Evolutionary conservation across 2,329 filamentous ascomycete species (phyloP).

Genomic region (Zymoseptoria ardabiliae): DNA sequence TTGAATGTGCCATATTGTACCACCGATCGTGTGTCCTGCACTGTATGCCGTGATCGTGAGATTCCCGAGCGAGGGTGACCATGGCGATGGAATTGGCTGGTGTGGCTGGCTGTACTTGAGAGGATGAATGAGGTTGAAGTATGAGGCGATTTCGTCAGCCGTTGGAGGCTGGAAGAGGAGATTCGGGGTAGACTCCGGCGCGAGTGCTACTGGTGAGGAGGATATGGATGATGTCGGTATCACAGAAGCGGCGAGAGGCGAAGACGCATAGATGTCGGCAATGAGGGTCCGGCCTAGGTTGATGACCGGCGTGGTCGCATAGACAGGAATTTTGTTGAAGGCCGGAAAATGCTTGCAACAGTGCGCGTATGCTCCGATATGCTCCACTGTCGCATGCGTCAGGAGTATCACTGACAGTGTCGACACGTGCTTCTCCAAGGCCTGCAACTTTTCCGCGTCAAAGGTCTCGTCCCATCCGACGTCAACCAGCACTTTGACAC

Average conservation of each 20-base stretch:
- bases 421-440: conserved; percentile 86
- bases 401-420: conserved; percentile 89
- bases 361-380: conserved; percentile 88
- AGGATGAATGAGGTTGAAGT: conserved; percentile 83
- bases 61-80: conserved; percentile 80
- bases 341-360: conserved; percentile 94
- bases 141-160: conserved; percentile 79
- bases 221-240: conserved; percentile 64
- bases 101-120: conserved; percentile 96
- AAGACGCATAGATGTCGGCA: conserved; percentile 87
- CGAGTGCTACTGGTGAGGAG: conserved; percentile 2
- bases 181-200: conserved; percentile 53
- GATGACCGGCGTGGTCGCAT: conserved; percentile 89
- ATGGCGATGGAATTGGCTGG: conserved; percentile 77
- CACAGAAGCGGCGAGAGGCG: conserved; percentile 77
- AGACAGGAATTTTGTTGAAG: conserved; percentile 87
- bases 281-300: conserved; percentile 83
- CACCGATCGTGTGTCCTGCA: conserved; percentile 88
- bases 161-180: conserved; percentile 65
- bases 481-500: conserved; percentile 89
- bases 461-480: conserved; percentile 95
- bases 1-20: conserved; percentile 98
- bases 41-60: conserved; percentile 95
- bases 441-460: conserved; percentile 69
- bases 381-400: conserved; percentile 85